Base-by-base conservation (phyloP, 352 stramenopile genomes). In the Pythium utonaiense region DNA sequence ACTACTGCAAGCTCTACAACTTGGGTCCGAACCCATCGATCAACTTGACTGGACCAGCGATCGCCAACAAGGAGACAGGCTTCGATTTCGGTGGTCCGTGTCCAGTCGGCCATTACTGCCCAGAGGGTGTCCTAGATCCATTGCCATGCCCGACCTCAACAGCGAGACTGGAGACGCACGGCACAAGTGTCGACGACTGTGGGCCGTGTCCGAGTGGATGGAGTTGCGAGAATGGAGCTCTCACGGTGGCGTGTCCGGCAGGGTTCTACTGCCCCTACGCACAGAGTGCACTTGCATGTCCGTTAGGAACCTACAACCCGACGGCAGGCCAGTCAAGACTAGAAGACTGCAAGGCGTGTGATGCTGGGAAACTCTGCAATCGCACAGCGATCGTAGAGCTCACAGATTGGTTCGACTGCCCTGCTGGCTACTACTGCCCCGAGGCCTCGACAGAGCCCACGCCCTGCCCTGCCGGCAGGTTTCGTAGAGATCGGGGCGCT, bases 201-300 rank as follows among this genome's bases (percentile, higher is more conserved):
- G 81, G 73, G 0, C 69, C 69, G 7, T 98, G 92, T 64, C 78
- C 85, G n/a, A 78, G 81, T 14, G 92, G 93, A 6, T 94, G 85
- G 65, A 96, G 78, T 40, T 98, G 93, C 45, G 68, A 81, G 5
- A 75, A 85, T 21, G 87, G 88, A 7, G 83, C 80, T 2, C 67
- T 69, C 12, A 93, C 79, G 1, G 66, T 86, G 12, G 52, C 62
- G 1, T 97, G 89, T 57, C 80, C 86, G 3, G 66, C 75, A 16
- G 84, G 84, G 3, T 78, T 69, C 8, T 91, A 84, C 40, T 92
- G 79, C 16, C 44, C 74, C 0, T 74, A 78, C 36, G 73, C 61
- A 16, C 41, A 79, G 40, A 80, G 75, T 33, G 70, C 74, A n/a
- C 30, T 79, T 6, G 55, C 63, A 10, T 94, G 80, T 68, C 82